Percentiles rank a stretch among this genome's conserved stretches.
Evolutionary conservation across 306 rosid species (phyloP).

Genomic region (Carpinus viminea): DNA sequence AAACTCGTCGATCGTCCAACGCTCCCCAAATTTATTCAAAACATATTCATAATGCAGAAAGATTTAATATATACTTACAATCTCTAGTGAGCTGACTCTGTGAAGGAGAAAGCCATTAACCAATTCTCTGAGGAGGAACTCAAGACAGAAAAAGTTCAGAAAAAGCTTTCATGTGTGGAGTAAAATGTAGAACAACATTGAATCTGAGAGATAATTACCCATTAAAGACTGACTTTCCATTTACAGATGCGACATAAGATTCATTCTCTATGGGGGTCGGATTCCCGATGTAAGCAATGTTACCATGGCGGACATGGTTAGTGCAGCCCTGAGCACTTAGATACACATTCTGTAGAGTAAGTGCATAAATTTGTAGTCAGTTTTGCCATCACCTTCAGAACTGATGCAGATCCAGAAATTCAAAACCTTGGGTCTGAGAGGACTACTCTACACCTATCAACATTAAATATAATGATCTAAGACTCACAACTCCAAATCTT

Average conservation of each 20-base stretch:
- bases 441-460: background rate
- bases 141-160: slow-evolving; percentile 10
- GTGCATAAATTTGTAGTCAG: background rate
- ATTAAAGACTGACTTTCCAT: slow-evolving; percentile 30
- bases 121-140: slow-evolving; percentile 31
- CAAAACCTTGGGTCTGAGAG: background rate
- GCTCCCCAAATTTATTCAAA: background rate
- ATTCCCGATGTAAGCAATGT: slow-evolving; percentile 45
- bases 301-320: slow-evolving; percentile 18
- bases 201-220: slow-evolving; percentile 30
- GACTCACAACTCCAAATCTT: slow-evolving; percentile 54
- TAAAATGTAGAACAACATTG: slow-evolving; percentile 2
- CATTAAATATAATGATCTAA: background rate
- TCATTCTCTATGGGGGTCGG: slow-evolving; percentile 28
- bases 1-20: background rate
- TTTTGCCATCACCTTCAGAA: slow-evolving; percentile 3
- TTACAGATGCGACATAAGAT: slow-evolving; percentile 29
- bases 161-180: background rate
- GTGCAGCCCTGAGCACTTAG: slow-evolving; percentile 53
- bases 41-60: background rate
- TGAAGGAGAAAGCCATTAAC: slow-evolving; percentile 60
- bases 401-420: background rate
- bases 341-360: slow-evolving; percentile 48
- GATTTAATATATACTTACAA: slow-evolving; percentile 38
- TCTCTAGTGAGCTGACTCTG: slow-evolving; percentile 47